Conservation (phyloP, 75 land plant species). For the Pinus tabuliformis region DNA sequence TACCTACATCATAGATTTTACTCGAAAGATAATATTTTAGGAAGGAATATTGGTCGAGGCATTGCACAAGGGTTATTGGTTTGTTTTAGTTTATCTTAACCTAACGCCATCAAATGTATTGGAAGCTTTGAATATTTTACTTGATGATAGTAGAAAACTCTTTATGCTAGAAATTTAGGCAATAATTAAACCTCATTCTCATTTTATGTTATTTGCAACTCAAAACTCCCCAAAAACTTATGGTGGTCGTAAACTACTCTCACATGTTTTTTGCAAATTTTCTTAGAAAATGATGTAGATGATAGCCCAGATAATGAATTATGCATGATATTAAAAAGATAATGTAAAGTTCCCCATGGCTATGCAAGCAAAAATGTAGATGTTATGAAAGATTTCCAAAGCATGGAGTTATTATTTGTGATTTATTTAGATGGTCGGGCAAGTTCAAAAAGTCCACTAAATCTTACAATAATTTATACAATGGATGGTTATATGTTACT, state of each 20-base stretch:
- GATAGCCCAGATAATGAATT: constrained; percentile 91
- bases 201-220: constrained; percentile 99
- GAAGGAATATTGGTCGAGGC: constrained; percentile 94
- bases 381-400: constrained; percentile 89
- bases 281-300: constrained; percentile 94
- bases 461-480: constrained; percentile 85
- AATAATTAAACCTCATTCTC: constrained; percentile 76
- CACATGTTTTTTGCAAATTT: constrained; percentile 97
- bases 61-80: constrained; percentile 92
- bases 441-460: constrained; percentile 53
- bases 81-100: constrained; percentile 95
- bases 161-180: constrained; percentile 89
- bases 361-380: constrained; percentile 93
- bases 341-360: constrained; percentile 75
- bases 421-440: constrained; percentile 93
- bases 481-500: constrained; percentile 80
- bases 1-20: constrained; percentile 70
- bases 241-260: constrained; percentile 96
- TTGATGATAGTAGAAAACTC: constrained; percentile 96
- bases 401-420: constrained; percentile 96
- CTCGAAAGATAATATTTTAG: constrained; percentile 81
- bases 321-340: constrained; percentile 63
- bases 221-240: constrained; percentile 93
- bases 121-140: constrained; percentile 86
- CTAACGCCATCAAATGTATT: constrained; percentile 96